Evolutionary conservation across 2,329 filamentous ascomycete species (phyloP), one percentile per base, ranked within the genome.

Genomic region (Trichoderma gracile): DNA sequence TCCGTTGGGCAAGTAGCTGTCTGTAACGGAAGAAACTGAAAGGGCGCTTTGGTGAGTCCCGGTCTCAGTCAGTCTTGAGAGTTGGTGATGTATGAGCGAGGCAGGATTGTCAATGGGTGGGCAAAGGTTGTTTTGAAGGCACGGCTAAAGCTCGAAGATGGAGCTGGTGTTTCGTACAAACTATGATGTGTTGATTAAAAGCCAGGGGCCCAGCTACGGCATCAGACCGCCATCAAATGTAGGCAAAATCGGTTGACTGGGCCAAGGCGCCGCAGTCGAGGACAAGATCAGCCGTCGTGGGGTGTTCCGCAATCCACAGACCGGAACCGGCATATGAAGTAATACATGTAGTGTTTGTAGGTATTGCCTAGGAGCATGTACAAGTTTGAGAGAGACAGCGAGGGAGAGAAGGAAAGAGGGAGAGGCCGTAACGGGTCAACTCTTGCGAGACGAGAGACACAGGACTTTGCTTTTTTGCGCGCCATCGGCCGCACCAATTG

Each of bases 81-180:
- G 30, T 17, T 21, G 47, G 40, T 33, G 54, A 52, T 10, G 49
- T 45, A 19, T 9, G 19, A 21, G 27, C 21, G 12, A 27, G n/a
- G 58, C 47, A 52, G 58, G 21, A 56, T 12, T 53, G 47, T 15
- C 46, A 45, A 43, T 25, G 17, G 58, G 58, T 25, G 58, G 58
- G 47, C 33, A 38, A 6, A 33, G 47, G 45, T 50, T 27, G 23
- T 45, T 45, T 38, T 61, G 58, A 61, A 45, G 10, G 14, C 23
- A 53, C 47, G 47, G 38, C 52, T 61, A 61, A 61, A 61, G 52
- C 38, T 53, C 38, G 43, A 49, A 60, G 45, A n/a, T 47, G 43
- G 47, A 49, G 45, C 47, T 30, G 23, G 55, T 38, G 33, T 38
- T 38, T 38, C 33, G 33, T 40, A 23, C 47, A 12, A n/a, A n/a